A percentile compares a stretch with the other conserved stretches of the same genome.
These are phyloP conservation scores for Abortiporus biennis DNA, from an alignment of 1,284 basidiomycete genomes.

Conservation along the genomic window DNA sequence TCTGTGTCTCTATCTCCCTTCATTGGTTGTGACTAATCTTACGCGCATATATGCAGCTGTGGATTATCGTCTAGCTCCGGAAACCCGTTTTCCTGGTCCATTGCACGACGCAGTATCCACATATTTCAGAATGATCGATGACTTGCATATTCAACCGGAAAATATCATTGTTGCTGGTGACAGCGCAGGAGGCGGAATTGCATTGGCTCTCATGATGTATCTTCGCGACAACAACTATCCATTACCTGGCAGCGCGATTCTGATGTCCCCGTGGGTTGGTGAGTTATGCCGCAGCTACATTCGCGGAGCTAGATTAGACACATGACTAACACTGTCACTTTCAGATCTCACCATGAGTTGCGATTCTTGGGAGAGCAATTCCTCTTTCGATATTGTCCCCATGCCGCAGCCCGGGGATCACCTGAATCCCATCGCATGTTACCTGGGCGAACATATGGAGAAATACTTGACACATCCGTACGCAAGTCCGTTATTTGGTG, in stretches of 20 bases:
- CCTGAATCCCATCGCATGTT: constrained; percentile 89
- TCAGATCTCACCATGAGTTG: constrained; percentile 94
- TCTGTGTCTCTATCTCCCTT: constrained; percentile 29
- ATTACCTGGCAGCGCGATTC: constrained; percentile 74
- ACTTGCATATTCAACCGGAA: constrained; percentile 86
- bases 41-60: constrained; percentile 52
- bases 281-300: constrained; percentile 31
- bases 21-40: not conserved
- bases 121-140: constrained; percentile 84
- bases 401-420: constrained; percentile 74
- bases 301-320: too few relatives aligned
- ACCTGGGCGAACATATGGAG: constrained; percentile 83
- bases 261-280: constrained; percentile 95
- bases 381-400: constrained; percentile 77
- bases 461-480: constrained; percentile 93
- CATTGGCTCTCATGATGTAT: constrained; percentile 87
- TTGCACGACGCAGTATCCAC: constrained; percentile 87
- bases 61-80: constrained; percentile 94
- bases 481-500: constrained; percentile 92
- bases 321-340: not conserved
- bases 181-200: constrained; percentile 89
- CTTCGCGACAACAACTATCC: constrained; percentile 82
- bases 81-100: constrained; percentile 90
- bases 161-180: constrained; percentile 90
- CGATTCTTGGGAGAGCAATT: constrained; percentile 95